phyloP scores from a whole-genome alignment of 352 stramenopile genomes.

The Aphanomyces invadans region DNA sequence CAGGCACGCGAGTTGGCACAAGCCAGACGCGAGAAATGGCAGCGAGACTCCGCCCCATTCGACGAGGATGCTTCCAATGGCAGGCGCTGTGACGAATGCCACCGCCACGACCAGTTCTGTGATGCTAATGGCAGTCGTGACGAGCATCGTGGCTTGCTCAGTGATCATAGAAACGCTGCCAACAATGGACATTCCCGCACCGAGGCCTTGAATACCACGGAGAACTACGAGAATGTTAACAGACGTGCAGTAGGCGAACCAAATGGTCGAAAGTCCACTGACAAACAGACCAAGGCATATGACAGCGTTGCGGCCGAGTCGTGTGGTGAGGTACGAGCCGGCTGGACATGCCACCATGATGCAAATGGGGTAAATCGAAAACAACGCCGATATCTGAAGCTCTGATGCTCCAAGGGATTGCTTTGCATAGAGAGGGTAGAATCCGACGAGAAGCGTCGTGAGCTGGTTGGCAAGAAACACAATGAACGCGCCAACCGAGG shows the following conservation, averaged over 20 bases:
- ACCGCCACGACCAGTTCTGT: constrained; percentile 63
- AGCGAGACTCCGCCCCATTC: constrained; percentile 45
- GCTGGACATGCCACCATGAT: constrained; percentile 67
- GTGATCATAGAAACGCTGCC: constrained; percentile 56
- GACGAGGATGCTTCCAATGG: constrained; percentile 49
- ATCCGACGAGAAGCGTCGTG: constrained; percentile 63
- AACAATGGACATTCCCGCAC: constrained; percentile 43
- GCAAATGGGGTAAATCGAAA: constrained; percentile 61
- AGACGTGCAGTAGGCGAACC: constrained; percentile 47
- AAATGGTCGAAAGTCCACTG: constrained; percentile 51
- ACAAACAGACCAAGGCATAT: constrained; percentile 61
- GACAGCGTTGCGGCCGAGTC: constrained; percentile 49
- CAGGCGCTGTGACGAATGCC: constrained; percentile 51
- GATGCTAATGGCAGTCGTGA: constrained; percentile 48
- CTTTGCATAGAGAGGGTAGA: constrained; percentile 55
- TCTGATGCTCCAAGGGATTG: constrained; percentile 39
- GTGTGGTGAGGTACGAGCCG: constrained; percentile 36
- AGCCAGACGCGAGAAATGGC: constrained; percentile 50
- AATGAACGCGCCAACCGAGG: constrained; percentile 39
- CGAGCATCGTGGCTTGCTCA: constrained; percentile 46
- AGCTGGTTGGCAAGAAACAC: constrained; percentile 70
- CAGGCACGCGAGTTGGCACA: constrained; percentile 50
- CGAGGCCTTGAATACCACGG: constrained; percentile 49
- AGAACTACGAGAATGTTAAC: constrained; percentile 38
- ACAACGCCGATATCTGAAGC: constrained; percentile 53